phyloP scores from a whole-genome alignment of 2,329 filamentous ascomycete genomes.

The Clonostachys rosea region DNA sequence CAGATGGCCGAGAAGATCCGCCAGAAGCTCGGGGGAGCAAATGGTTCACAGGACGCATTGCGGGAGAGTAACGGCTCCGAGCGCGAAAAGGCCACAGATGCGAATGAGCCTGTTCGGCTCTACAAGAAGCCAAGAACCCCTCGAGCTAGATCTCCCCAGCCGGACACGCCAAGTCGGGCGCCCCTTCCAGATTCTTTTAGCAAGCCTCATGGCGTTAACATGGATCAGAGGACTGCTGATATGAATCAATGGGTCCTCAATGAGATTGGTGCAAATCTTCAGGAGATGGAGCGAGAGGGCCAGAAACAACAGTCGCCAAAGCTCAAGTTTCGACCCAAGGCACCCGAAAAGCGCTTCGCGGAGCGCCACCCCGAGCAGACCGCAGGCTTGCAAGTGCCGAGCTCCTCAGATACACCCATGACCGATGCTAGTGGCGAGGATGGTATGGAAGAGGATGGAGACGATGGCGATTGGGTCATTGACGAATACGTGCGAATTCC shows the following conservation, averaged over 20 bases:
- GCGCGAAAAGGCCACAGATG: background rate
- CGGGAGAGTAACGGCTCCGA: background rate
- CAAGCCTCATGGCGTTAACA: constrained; percentile 31
- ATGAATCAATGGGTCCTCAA: constrained; percentile 57
- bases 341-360: constrained; percentile 46
- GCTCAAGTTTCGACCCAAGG: constrained; percentile 50
- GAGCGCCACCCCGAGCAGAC: constrained; percentile 46
- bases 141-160: constrained; percentile 12
- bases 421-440: constrained; percentile 37
- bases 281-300: constrained; percentile 37
- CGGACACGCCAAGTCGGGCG: constrained; percentile 10
- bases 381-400: constrained; percentile 2
- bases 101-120: constrained; percentile 1
- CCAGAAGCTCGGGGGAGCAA: background rate
- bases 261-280: constrained; percentile 50
- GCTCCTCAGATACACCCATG: constrained; percentile 24
- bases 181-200: constrained; percentile 25
- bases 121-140: constrained; percentile 26
- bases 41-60: background rate
- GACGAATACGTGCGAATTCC: constrained; percentile 62
- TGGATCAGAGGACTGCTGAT: constrained; percentile 45
- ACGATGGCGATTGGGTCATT: constrained; percentile 56
- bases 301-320: constrained; percentile 15
- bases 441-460: constrained; percentile 17
- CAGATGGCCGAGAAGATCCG: constrained; percentile 15